Evolutionary conservation across 2,329 filamentous ascomycete species (phyloP).

Genomic region (Ascocoryne sarcoides): DNA sequence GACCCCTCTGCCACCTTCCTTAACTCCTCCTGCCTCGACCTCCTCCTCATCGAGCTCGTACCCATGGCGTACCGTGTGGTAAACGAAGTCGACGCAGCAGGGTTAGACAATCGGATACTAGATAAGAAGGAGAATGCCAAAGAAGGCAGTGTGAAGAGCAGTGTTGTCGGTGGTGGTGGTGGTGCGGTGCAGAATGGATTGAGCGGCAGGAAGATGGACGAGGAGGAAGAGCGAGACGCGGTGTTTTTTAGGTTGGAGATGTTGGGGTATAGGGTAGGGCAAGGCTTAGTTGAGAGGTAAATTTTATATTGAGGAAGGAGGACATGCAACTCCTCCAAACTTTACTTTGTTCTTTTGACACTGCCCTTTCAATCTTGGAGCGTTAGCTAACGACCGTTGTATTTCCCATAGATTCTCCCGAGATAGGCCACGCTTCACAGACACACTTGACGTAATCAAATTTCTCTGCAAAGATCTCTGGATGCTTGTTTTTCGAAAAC

Average conservation of each 20-base stretch:
- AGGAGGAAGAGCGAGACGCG: conserved; percentile 76
- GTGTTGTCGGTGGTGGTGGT: conserved; percentile 13
- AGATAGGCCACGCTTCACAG: conserved; percentile 79
- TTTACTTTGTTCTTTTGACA: too few species aligned
- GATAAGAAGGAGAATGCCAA: conserved; percentile 26
- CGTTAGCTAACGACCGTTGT: not conserved
- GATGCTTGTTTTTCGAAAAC: conserved; percentile 89
- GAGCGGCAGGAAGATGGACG: conserved; percentile 41
- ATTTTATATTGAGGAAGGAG: conserved; percentile 19
- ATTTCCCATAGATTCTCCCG: conserved; percentile 61
- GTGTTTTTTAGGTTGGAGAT: conserved; percentile 78
- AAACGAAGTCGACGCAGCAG: conserved; percentile 40
- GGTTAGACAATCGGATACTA: conserved; percentile 1
- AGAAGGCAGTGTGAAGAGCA: conserved; percentile 64
- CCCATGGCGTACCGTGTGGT: conserved; percentile 85
- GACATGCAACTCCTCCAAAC: not conserved
- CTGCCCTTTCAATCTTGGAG: too few species aligned
- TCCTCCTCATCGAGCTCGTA: conserved; percentile 93
- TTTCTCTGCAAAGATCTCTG: conserved; percentile 98
- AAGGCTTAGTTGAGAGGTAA: conserved; percentile 85
- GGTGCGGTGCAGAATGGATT: conserved; percentile 54
- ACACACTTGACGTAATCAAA: conserved; percentile 93
- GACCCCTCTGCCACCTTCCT: conserved; percentile 72
- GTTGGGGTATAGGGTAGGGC: conserved; percentile 83
- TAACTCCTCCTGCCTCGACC: conserved; percentile 79